These are phyloP conservation scores for Lasiodiplodia sp. DNA, from an alignment of 2,329 filamentous ascomycete genomes.

Conservation along the genomic window DNA sequence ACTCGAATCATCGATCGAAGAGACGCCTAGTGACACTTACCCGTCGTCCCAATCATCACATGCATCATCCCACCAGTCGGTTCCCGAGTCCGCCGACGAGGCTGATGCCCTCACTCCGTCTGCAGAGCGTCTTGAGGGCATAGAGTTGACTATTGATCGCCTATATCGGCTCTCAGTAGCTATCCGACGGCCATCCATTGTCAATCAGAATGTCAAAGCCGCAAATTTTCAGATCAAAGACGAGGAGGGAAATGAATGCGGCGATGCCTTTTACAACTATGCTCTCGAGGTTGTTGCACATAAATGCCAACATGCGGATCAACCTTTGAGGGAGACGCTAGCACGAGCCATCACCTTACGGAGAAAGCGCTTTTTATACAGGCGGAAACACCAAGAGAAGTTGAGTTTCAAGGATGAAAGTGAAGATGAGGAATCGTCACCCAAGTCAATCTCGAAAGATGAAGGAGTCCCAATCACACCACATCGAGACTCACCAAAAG, in stretches of 20 bases:
- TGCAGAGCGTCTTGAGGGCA: background rate
- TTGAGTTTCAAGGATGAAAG: background rate
- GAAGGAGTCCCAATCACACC: background rate
- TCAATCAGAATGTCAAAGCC: background rate
- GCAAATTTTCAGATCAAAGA: background rate
- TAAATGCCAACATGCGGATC: background rate
- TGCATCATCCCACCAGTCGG: background rate
- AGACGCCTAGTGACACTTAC: background rate
- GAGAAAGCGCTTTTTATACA: background rate
- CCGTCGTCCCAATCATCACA: background rate
- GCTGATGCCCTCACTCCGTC: background rate
- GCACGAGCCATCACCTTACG: background rate
- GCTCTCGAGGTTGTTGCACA: background rate
- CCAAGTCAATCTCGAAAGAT: background rate
- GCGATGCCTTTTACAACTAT: background rate
- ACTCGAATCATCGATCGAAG: background rate
- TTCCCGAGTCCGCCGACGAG: background rate
- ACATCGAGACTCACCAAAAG: background rate
- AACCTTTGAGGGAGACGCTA: background rate
- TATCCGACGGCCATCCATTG: background rate
- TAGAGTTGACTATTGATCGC: background rate
- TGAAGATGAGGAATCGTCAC: background rate
- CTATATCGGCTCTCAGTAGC: background rate
- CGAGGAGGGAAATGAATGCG: background rate
- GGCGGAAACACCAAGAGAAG: background rate